phyloP scores from a whole-genome alignment of 169 alveolate genomes.

The Plasmodium fragile region DNA sequence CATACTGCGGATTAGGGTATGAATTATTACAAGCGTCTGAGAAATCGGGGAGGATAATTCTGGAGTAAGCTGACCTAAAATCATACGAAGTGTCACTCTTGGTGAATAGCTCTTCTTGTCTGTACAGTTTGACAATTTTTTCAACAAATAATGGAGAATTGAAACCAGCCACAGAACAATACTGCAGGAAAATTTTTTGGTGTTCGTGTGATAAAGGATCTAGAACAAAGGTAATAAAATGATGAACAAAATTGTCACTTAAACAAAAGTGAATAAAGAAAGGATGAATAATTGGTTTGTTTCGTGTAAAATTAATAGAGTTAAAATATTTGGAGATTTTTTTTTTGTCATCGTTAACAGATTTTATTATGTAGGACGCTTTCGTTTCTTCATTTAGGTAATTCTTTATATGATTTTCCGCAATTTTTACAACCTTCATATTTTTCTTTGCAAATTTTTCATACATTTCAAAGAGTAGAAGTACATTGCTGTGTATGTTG shows the following conservation, averaged over 20 bases:
- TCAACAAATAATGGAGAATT: conserved; percentile 34
- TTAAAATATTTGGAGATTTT: conserved; percentile 51
- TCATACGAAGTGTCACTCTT: conserved; percentile 50
- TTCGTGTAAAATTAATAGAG: conserved; percentile 62
- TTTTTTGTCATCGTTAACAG: conserved; percentile 38
- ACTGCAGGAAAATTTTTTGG: conserved; percentile 62
- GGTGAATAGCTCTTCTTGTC: conserved; percentile 49
- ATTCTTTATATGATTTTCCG: conserved; percentile 23
- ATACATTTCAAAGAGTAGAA: conserved; percentile 40
- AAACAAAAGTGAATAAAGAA: conserved; percentile 62
- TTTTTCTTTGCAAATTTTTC: conserved; percentile 32
- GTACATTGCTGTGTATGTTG: conserved; percentile 22
- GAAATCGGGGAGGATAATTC: not conserved
- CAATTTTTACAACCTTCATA: conserved; percentile 35
- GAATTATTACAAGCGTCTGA: not conserved
- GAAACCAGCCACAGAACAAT: conserved; percentile 74
- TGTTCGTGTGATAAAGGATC: conserved; percentile 59
- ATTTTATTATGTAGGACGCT: conserved; percentile 16
- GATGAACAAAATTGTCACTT: conserved; percentile 36
- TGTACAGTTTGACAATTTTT: conserved; percentile 34
- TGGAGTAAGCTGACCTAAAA: conserved; percentile 50
- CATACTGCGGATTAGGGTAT: not conserved
- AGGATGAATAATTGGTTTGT: conserved; percentile 74
- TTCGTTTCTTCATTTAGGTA: conserved; percentile 27
- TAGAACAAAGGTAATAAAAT: conserved; percentile 57